Conservation (phyloP, 2,329 filamentous ascomycete genomes). For the Hyphodiscus sp. region DNA sequence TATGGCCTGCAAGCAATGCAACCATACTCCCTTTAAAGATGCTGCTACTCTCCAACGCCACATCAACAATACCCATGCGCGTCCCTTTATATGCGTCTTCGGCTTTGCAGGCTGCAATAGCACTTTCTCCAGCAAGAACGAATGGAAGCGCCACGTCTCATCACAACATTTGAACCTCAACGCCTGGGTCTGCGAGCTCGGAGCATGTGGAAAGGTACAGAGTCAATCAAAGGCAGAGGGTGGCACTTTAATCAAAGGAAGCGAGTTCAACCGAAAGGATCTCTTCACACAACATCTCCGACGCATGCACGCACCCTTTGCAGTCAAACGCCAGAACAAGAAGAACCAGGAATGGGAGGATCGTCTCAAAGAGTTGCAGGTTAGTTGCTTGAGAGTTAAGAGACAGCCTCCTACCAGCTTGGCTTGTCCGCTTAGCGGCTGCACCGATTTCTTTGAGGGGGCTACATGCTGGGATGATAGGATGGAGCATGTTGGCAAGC, state of each 20-base stretch:
- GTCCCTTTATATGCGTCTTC: conserved; percentile 72
- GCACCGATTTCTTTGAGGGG: conserved; percentile 53
- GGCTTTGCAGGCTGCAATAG: conserved; percentile 66
- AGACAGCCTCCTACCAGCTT: conserved; percentile 56
- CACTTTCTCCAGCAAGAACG: conserved; percentile 77
- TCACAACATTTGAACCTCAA: conserved; percentile 72
- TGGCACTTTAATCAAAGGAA: conserved; percentile 22
- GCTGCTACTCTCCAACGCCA: conserved; percentile 41
- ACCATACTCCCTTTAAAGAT: conserved; percentile 38
- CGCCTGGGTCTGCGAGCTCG: conserved; percentile 63
- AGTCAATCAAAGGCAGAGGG: neutral
- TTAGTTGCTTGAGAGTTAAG: conserved; percentile 52
- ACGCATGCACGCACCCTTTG: conserved; percentile 67
- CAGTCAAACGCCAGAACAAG: conserved; percentile 33
- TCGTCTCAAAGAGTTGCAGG: conserved; percentile 49
- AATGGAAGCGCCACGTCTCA: conserved; percentile 87
- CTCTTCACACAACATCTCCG: conserved; percentile 83
- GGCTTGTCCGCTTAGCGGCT: conserved; percentile 56
- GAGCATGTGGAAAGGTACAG: conserved; percentile 24
- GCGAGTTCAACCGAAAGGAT: conserved; percentile 78
- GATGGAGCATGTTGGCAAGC: conserved; percentile 82
- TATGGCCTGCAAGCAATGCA: neutral
- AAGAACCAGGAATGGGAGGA: conserved; percentile 41
- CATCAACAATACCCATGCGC: conserved; percentile 41
- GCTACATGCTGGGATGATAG: conserved; percentile 66